phyloP scores from a whole-genome alignment of 2,329 filamentous ascomycete species.

The Emmonsiellopsis sp. region DNA sequence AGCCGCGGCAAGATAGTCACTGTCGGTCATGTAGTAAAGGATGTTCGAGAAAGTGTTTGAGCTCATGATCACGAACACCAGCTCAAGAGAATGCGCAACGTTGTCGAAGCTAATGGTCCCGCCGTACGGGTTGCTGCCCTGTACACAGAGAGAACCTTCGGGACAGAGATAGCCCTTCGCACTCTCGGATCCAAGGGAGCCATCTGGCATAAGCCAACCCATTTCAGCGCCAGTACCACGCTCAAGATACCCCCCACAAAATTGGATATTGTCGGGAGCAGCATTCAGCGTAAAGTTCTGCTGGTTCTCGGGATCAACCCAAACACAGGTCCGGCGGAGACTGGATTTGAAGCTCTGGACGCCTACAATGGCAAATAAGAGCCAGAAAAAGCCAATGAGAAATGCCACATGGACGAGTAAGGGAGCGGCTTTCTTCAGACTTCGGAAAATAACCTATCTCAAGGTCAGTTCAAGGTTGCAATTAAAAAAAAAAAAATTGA shows the following conservation, averaged over 20 bases:
- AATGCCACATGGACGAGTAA: constrained; percentile 88
- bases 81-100: constrained; percentile 79
- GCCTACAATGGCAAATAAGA: constrained; percentile 91
- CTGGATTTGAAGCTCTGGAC: constrained; percentile 93
- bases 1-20: constrained; percentile 79
- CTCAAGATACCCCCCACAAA: constrained; percentile 77
- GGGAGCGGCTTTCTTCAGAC: constrained; percentile 90
- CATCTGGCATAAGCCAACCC: constrained; percentile 59
- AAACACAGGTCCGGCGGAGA: constrained; percentile 66
- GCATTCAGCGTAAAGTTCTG: constrained; percentile 35
- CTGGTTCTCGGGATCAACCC: constrained; percentile 53
- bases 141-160: constrained; percentile 69
- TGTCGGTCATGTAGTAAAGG: constrained; percentile 87
- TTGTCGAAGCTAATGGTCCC: constrained; percentile 92
- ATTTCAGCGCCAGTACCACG: constrained; percentile 46
- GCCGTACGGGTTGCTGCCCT: constrained; percentile 69
- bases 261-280: constrained; percentile 56
- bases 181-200: constrained; percentile 42
- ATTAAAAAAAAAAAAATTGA: background rate
- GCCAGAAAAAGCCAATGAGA: constrained; percentile 93
- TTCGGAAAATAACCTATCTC: constrained; percentile 74
- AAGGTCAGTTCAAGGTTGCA: constrained; percentile 11
- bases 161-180: constrained; percentile 85
- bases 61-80: constrained; percentile 97
- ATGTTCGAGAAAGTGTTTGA: constrained; percentile 94